Percentiles rank a stretch among this genome's conserved stretches.
These are phyloP conservation scores for Saccharomycopsis babjevae DNA, from an alignment of 805 yeast species.

Conservation along the genomic window DNA sequence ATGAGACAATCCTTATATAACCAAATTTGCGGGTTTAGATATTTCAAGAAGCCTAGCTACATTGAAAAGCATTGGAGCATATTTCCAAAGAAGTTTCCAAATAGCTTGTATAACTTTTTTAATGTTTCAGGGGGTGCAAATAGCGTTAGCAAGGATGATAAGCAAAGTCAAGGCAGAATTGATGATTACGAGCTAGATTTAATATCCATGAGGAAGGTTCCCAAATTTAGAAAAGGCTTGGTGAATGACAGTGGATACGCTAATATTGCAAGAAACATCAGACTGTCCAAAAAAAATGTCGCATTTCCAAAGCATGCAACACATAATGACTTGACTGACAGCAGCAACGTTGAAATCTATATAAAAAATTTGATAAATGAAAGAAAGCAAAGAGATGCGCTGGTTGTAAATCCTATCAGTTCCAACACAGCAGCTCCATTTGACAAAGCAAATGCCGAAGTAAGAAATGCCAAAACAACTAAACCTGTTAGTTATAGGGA, in stretches of 20 bases:
- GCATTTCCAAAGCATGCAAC: neutral
- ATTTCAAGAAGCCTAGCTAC: neutral
- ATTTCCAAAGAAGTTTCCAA: neutral
- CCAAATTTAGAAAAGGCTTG: neutral
- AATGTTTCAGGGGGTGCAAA: neutral
- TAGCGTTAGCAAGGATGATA: neutral
- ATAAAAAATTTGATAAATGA: neutral
- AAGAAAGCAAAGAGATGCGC: neutral
- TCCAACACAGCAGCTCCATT: neutral
- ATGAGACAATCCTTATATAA: neutral
- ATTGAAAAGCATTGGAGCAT: neutral
- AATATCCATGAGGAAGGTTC: neutral
- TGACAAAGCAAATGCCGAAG: neutral
- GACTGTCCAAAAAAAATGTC: neutral
- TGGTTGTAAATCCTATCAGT: neutral
- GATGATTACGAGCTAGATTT: constrained; percentile 6
- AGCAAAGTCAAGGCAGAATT: neutral
- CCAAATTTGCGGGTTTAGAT: neutral
- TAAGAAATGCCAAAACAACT: neutral
- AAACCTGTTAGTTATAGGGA: constrained; percentile 3
- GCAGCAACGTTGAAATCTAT: neutral
- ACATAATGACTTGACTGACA: neutral
- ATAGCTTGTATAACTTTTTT: neutral
- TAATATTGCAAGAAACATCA: neutral
- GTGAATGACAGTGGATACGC: neutral